Conservation (phyloP, 768 basidiomycete genomes). For the Tricholoma furcatifolium region DNA sequence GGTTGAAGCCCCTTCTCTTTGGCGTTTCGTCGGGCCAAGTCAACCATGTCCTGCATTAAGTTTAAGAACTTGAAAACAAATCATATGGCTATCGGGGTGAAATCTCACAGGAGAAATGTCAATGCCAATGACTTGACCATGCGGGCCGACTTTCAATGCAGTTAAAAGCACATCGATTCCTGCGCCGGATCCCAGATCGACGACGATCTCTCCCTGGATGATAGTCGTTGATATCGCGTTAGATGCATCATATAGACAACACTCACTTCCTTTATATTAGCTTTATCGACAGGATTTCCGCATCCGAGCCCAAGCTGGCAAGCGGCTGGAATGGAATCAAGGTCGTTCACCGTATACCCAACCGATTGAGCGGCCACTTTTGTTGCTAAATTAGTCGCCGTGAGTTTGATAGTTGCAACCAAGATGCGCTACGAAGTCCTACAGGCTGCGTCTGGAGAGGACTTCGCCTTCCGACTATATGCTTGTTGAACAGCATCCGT, state of each 20-base stretch:
- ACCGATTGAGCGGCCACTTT: conserved; percentile 37
- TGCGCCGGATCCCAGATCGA: conserved; percentile 58
- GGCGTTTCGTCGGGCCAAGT: conserved; percentile 46
- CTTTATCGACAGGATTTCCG: conserved; percentile 49
- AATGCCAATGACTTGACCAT: conserved; percentile 52
- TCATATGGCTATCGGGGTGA: not conserved
- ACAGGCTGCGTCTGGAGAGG: too few relatives aligned
- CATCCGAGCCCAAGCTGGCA: conserved; percentile 53
- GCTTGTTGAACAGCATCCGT: too few relatives aligned
- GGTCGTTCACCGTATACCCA: conserved; percentile 45
- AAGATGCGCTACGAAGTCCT: too few relatives aligned
- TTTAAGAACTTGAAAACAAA: not conserved
- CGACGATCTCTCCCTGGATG: conserved; percentile 49
- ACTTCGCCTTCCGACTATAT: too few relatives aligned
- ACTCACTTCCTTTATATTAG: conserved; percentile 44
- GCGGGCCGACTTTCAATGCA: conserved; percentile 45
- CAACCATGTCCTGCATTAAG: conserved; percentile 48
- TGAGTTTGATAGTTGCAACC: too few relatives aligned
- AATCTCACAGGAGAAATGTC: conserved; percentile 46
- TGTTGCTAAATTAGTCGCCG: not conserved
- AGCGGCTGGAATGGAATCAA: conserved; percentile 39
- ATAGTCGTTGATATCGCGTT: not conserved
- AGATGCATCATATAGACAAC: not conserved
- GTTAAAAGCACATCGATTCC: conserved; percentile 58
- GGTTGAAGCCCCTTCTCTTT: conserved; percentile 36